Conservation (phyloP, 169 alveolate genomes). For the Pseudocohnilembus persalinus region DNA sequence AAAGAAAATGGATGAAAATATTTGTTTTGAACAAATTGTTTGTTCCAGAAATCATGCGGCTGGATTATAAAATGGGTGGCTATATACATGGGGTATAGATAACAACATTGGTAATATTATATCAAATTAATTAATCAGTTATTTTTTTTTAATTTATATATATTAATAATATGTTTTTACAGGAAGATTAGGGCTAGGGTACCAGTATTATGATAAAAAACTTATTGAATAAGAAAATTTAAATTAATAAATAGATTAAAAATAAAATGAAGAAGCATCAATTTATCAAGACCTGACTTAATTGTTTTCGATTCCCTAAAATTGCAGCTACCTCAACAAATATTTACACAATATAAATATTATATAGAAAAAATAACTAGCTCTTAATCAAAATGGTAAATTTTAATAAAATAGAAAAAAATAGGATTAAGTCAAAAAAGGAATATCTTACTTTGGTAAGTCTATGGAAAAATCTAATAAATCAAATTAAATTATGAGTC, state of each 20-base stretch:
- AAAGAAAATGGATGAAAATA: neutral
- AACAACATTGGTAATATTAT: slow-evolving; percentile 23
- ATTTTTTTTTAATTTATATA: too few species aligned
- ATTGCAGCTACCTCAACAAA: neutral
- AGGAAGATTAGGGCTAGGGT: neutral
- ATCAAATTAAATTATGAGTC: too few species aligned
- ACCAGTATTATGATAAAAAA: neutral
- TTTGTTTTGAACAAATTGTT: slow-evolving; percentile 2
- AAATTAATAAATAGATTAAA: neutral
- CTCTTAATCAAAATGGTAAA: neutral
- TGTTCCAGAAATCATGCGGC: slow-evolving; percentile 35
- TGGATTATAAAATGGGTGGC: slow-evolving; percentile 13
- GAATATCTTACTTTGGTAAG: too few species aligned
- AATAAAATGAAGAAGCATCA: neutral
- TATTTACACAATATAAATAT: too few species aligned
- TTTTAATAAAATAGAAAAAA: too few species aligned
- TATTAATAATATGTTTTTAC: too few species aligned
- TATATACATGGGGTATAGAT: slow-evolving; percentile 50
- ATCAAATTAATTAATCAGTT: too few species aligned
- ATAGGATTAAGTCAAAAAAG: too few species aligned
- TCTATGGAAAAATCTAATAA: too few species aligned
- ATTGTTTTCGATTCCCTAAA: neutral
- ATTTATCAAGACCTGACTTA: neutral
- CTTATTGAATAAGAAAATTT: neutral
- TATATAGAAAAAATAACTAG: neutral